These are phyloP conservation scores for Amanita thiersii DNA, from an alignment of 768 basidiomycete species.

Conservation along the genomic window DNA sequence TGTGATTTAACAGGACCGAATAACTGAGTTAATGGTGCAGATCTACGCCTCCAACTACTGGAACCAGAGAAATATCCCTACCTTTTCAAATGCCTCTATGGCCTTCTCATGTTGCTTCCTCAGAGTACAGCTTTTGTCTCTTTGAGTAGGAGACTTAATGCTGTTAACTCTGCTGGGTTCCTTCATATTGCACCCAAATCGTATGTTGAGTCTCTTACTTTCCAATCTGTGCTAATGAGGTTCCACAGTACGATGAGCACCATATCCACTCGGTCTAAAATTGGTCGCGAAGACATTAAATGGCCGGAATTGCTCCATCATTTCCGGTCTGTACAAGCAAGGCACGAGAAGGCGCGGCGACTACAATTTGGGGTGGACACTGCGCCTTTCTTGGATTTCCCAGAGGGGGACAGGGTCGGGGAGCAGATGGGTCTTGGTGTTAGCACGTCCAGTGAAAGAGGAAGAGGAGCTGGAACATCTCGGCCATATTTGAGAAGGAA, in stretches of 20 bases:
- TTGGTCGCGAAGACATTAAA: slow-evolving; percentile 84
- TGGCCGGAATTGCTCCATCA: slow-evolving; percentile 93
- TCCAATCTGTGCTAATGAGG: background rate
- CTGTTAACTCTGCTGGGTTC: slow-evolving; percentile 93
- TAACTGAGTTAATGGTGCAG: slow-evolving; percentile 26
- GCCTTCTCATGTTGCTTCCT: slow-evolving; percentile 91
- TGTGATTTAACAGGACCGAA: background rate
- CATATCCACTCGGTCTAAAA: slow-evolving; percentile 62
- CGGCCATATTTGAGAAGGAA: slow-evolving; percentile 52
- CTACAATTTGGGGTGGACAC: slow-evolving; percentile 63
- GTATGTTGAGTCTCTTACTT: slow-evolving; percentile 32
- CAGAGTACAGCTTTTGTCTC: slow-evolving; percentile 97
- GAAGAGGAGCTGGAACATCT: slow-evolving; percentile 18
- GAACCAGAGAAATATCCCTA: slow-evolving; percentile 96
- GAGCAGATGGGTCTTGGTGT: slow-evolving; percentile 19
- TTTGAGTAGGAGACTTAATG: slow-evolving; percentile 86
- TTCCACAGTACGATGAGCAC: slow-evolving; percentile 21
- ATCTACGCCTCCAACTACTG: slow-evolving; percentile 85
- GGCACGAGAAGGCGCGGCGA: slow-evolving; percentile 87
- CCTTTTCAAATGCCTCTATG: slow-evolving; percentile 96
- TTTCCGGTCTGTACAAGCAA: slow-evolving; percentile 83
- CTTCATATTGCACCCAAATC: slow-evolving; percentile 83
- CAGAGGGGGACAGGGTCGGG: slow-evolving; percentile 33
- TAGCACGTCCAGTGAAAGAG: slow-evolving; percentile 16
- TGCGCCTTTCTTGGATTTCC: slow-evolving; percentile 39